phyloP scores from a whole-genome alignment of 805 yeast species.

The Candida insectalens region DNA sequence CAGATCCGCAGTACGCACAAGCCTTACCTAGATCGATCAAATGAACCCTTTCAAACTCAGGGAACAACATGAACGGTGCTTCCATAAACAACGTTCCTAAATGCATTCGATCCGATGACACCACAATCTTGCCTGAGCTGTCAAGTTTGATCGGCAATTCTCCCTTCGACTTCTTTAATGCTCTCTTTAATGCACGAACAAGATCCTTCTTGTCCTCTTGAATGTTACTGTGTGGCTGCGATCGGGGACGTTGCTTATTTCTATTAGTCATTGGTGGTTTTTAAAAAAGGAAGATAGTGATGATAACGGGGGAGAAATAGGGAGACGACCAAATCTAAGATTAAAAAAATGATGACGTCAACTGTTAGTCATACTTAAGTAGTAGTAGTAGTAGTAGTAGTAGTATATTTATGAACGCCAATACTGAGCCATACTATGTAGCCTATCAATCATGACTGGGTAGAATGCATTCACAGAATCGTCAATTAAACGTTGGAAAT shows the following conservation, averaged over 20 bases:
- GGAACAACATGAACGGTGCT: constrained; percentile 21
- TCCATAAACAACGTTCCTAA: constrained; percentile 18
- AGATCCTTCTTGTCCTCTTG: too few species aligned
- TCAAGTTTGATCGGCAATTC: constrained; percentile 1
- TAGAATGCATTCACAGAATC: constrained; percentile 89
- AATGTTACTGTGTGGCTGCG: too few species aligned
- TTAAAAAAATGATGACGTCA: too few species aligned
- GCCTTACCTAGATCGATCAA: constrained; percentile 22
- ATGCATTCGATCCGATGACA: constrained; percentile 3
- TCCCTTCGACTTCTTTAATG: constrained; percentile 2
- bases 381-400: too few species aligned
- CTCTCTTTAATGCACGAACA: too few species aligned
- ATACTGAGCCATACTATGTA: constrained; percentile 93
- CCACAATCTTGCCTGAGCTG: too few species aligned
- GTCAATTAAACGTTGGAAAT: constrained; percentile 88
- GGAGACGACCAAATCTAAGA: too few species aligned
- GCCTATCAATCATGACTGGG: constrained; percentile 90
- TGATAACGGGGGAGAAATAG: not conserved
- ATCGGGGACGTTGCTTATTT: too few species aligned
- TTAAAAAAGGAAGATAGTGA: not conserved
- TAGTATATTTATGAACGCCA: constrained; percentile 94
- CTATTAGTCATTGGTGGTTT: too few species aligned
- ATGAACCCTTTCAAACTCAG: constrained; percentile 16
- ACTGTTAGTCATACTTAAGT: too few species aligned
- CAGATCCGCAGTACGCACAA: constrained; percentile 24